Evolutionary conservation across 2,329 filamentous ascomycete species (phyloP), one percentile per base, ranked within the genome.

Genomic region (Penicillium sp.): DNA sequence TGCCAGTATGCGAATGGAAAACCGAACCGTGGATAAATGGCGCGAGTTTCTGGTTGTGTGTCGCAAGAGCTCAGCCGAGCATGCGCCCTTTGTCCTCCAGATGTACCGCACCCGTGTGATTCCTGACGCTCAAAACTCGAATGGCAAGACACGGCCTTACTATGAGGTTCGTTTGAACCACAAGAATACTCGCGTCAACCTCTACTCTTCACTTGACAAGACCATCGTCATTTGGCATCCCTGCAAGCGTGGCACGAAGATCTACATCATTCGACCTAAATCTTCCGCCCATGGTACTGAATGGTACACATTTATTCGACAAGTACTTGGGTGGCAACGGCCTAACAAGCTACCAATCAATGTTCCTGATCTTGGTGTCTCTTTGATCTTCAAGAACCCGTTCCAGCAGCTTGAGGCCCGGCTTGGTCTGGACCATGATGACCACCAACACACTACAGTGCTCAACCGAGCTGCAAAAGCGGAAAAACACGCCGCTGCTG

Each of bases 131-230:
- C 82, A 87, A 64, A 76, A 76, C 9, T 72, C 78, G 9, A 78
- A 80, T 50, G 78, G 80, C 44, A 82, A 81, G 63, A 84, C 82
- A 56, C 78, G 79, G 29, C 82, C 83, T 16, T 80, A 82, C 47
- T 80, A 84, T 53, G 79, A 88, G 63, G 80, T 89, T n/a, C 75
- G 78, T 6, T 74, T 88, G 11, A 79, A 80, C 48, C 78, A 75
- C 19, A 83, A 80, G 59, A 76, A 75, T 21, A 81, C 83, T 13
- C 80, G 77, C 49, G 82, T 87, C 55, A 88, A 88, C 59, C 69
- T 89, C 2, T 89, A 85, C 66, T 89, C 87, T 1, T 79, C 85
- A 3, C 75, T 89, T 16, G 87, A 89, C 71, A 89, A 89, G 69
- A 87, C 86, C 1, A 76, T 89, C 19, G 87, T 86, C 10, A 74